Evolutionary conservation across 805 yeast species (phyloP), one percentile per base, ranked within the genome.

Genomic region (Blastobotrys attinorum): DNA sequence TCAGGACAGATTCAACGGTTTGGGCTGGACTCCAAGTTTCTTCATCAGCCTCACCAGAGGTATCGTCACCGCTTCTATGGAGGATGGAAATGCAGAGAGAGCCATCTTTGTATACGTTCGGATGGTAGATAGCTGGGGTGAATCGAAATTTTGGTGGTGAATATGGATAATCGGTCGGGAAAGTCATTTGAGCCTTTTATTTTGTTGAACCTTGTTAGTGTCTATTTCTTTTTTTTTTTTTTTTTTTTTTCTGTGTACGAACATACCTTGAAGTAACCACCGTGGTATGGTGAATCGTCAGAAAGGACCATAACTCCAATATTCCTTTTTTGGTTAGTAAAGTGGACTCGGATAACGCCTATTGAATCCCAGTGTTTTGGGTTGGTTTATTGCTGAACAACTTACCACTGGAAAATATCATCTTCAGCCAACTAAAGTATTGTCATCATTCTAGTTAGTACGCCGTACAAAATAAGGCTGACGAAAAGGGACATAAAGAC

Each of bases 21-120:
- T 89, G 96, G 2, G 64, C 67, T 4, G 68, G 68, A 47, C 58
- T 53, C 97, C 97, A 88, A 16, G 95, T 88, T 66, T 89, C 97
- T 45, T 82, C 81, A 56, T 87, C 95, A 2, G 89, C 90, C 63
- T 89, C 96, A 52, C 87, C 96, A 31, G 85, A 76, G 41, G 90
- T 81, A 16, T 83, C 84, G 60, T 88, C 95, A 20, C 96, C 97
- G 15, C 90, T 83, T 52, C 82, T 85, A 64, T 90, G 97, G 48
- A 90, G 71, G 50, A 90, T 90, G 42, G 96, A 86, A 48, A 89
- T 88, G 70, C 97, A 90, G 38, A 92, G 72, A 53, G 94, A 69
- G 15, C 97, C 97, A 64, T 89, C 96, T 48, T 86, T 76, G 66
- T 90, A 90, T 44, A 90, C 95, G 62, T 90, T 90, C 21, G 97